phyloP scores from a whole-genome alignment of 495 filamentous ascomycete species.

The Neurospora pannonica region DNA sequence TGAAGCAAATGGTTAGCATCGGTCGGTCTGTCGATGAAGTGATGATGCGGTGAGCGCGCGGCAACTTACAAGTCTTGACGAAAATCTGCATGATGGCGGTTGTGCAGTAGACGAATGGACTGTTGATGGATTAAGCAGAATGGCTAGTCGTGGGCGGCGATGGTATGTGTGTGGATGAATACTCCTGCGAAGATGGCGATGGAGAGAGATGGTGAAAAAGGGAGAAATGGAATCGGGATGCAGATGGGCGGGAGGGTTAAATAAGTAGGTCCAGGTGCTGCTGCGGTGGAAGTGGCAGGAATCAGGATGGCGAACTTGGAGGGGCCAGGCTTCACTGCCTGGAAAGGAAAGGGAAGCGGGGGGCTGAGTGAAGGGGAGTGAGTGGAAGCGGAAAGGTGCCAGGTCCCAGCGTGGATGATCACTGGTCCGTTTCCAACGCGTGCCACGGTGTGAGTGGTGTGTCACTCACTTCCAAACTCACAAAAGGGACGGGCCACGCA shows the following conservation, averaged over 20 bases:
- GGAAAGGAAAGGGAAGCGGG: neutral
- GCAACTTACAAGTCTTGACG: slow-evolving; percentile 83
- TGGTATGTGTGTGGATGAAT: slow-evolving; percentile 9
- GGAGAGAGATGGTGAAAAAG: slow-evolving; percentile 7
- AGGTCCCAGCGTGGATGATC: neutral
- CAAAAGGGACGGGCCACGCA: neutral
- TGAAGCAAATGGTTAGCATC: slow-evolving; percentile 18
- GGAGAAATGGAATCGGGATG: neutral
- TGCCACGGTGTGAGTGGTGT: neutral
- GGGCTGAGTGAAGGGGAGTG: neutral
- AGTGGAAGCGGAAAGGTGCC: neutral
- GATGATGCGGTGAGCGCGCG: slow-evolving; percentile 11
- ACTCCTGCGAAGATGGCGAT: slow-evolving; percentile 19
- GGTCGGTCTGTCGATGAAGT: neutral
- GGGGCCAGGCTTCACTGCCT: neutral
- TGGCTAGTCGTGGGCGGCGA: slow-evolving; percentile 6
- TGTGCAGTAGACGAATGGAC: neutral
- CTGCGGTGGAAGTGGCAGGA: slow-evolving; percentile 27
- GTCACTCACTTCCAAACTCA: neutral
- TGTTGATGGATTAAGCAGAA: neutral
- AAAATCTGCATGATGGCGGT: slow-evolving; percentile 81
- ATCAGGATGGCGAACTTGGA: slow-evolving; percentile 16
- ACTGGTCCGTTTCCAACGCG: neutral
- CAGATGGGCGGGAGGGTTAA: slow-evolving; percentile 13
- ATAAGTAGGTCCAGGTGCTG: slow-evolving; percentile 26